Evolutionary conservation across 2,329 filamentous ascomycete genomes (phyloP).

Genomic region (Penicillium italicum): DNA sequence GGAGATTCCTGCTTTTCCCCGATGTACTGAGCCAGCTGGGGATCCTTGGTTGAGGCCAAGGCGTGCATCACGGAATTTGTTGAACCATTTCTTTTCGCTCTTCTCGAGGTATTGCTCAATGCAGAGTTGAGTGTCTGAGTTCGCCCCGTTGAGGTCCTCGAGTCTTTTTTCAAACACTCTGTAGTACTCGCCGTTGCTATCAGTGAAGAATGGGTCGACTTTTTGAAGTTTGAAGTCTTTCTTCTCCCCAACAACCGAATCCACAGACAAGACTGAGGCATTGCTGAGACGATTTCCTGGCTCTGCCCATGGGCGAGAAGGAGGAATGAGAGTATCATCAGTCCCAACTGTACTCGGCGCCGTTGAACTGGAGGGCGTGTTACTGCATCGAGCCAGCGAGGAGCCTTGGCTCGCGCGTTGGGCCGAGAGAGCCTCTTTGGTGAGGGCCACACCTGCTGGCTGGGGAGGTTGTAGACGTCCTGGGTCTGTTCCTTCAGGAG

Average conservation of each 20-base stretch:
- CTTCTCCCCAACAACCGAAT: constrained; percentile 58
- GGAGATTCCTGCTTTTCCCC: constrained; percentile 32
- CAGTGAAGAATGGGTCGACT: constrained; percentile 65
- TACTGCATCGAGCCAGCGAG: constrained; percentile 13
- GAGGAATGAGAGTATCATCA: constrained; percentile 33
- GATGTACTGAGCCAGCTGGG: constrained; percentile 34
- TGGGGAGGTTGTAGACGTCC: constrained; percentile 21
- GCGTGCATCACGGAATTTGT: constrained; percentile 56
- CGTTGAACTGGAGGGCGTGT: constrained; percentile 26
- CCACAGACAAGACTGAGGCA: constrained; percentile 52
- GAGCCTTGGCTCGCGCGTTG: constrained; percentile 32
- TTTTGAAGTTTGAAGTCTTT: constrained; percentile 62
- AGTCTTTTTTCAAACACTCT: constrained; percentile 57
- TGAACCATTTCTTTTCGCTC: constrained; percentile 66
- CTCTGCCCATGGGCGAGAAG: constrained; percentile 29
- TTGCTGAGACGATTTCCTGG: constrained; percentile 37
- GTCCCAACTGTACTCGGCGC: constrained; percentile 28
- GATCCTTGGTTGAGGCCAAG: constrained; percentile 49
- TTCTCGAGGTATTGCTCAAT: constrained; percentile 63
- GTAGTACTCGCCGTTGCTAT: constrained; percentile 60
- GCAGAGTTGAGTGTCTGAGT: constrained; percentile 57
- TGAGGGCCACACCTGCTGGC: constrained; percentile 10
- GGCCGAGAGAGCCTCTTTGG: constrained; percentile 17
- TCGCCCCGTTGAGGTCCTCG: constrained; percentile 53
- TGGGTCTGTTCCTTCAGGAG: constrained; percentile 34